Evolutionary conservation across 306 rosid genomes (phyloP), one percentile per base, ranked within the genome.

Genomic region (Trifolium fragiferum): DNA sequence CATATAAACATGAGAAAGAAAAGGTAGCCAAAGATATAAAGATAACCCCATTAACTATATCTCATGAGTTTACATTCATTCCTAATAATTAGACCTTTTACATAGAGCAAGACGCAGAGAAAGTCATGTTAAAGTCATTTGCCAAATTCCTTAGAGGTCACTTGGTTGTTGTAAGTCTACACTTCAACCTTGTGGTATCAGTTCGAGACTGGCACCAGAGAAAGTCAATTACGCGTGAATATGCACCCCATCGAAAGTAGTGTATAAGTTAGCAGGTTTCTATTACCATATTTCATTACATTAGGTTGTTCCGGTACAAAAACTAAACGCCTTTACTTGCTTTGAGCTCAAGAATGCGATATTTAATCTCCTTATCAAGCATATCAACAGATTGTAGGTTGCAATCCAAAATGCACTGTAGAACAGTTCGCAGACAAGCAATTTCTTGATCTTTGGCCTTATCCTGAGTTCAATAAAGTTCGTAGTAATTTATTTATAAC

Each of bases 341-440:
- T 51, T 75, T 66, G 14, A 86, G 84, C 76, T 41, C 40, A 50
- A 16, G 20, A 65, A 82, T 75, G 10, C 82, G 79, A 12, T 35
- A 51, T 25, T 66, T 46, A 60, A 90, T 79, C 69, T 30, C 81
- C 6, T 23, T 16, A 7, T n/a, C 49, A 25, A 72, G 35, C 14
- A 81, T 68, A 77, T 64, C 60, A 73, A 75, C 68, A 25, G 83
- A 66, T 43, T 76, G 41, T 27, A 86, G 72, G 41, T 73, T 73
- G 83, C 78, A 66, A 30, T 84, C 88, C 27, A 62, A 69, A 16
- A 86, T 66, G 78, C 89, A 88, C 50, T 51, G 15, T 10, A 74
- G 55, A 23, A 82, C 87, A 7, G 73, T 69, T 54, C 20, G 20
- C n/a, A 86, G 69, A 63, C 63, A 78, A 73, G 68, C 83, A 27